Percentiles rank a stretch among this genome's conserved stretches.
Evolutionary conservation across 768 basidiomycete species (phyloP).

Genomic region (Crucibulum laeve): DNA sequence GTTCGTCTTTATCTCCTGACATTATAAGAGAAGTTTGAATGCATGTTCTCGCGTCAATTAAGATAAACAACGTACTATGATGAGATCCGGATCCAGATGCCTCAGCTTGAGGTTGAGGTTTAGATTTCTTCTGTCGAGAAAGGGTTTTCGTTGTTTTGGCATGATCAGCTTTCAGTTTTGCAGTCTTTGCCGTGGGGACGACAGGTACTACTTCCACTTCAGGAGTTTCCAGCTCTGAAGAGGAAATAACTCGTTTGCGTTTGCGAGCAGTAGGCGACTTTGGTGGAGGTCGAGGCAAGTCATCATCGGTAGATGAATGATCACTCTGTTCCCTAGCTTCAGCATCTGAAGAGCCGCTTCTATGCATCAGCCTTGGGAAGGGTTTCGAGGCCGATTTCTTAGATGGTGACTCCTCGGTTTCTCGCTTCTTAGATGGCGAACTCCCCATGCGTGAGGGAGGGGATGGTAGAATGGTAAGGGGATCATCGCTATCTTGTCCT

Average conservation of each 20-base stretch:
- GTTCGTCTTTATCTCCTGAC: neutral
- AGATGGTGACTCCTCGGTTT: neutral
- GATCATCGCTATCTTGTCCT: constrained; percentile 18
- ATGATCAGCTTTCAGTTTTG: neutral
- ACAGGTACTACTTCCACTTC: neutral
- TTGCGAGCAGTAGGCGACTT: neutral
- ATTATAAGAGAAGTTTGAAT: neutral
- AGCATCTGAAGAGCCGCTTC: neutral
- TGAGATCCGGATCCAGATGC: neutral
- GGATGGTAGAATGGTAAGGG: constrained; percentile 7
- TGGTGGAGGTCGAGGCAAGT: neutral
- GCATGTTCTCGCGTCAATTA: neutral
- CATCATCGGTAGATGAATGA: neutral
- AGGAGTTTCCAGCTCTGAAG: neutral
- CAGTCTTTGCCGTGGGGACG: neutral
- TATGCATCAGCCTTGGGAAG: neutral
- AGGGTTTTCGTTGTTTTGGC: neutral
- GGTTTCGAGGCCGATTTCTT: neutral
- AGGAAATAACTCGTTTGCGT: constrained; percentile 14
- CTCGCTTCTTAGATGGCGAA: neutral
- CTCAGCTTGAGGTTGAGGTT: neutral
- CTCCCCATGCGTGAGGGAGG: constrained; percentile 3
- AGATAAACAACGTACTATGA: neutral
- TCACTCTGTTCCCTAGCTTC: neutral
- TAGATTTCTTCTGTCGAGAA: neutral